Evolutionary conservation across 257 asterid species (phyloP).

Genomic region (Pogostemon cablin): DNA sequence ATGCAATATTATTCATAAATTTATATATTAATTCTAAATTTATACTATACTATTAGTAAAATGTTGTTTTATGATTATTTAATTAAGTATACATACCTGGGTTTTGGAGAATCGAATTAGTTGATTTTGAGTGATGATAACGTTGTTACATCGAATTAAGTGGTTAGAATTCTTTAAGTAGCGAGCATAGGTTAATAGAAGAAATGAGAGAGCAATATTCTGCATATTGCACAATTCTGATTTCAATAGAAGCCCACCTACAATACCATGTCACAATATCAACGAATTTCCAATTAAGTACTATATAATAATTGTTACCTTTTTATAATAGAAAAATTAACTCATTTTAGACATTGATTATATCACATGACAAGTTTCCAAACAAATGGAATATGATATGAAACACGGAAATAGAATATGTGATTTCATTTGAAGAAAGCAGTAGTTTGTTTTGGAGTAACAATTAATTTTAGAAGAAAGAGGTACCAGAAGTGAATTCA

Average conservation of each 20-base stretch:
- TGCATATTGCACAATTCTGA: slow-evolving; percentile 44
- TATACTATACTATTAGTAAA: too few species aligned
- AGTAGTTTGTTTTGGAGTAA: too few species aligned
- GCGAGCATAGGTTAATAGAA: slow-evolving; percentile 43
- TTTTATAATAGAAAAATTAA: too few species aligned
- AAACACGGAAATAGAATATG: too few species aligned
- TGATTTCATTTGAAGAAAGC: too few species aligned
- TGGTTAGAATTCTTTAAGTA: slow-evolving; percentile 33
- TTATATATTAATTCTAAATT: too few species aligned
- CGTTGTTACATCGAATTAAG: slow-evolving; percentile 33
- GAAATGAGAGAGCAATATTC: slow-evolving; percentile 39
- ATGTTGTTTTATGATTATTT: not conserved
- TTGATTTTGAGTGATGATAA: slow-evolving; percentile 19
- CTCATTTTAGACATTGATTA: too few species aligned
- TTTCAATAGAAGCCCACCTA: slow-evolving; percentile 36
- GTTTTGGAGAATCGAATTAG: slow-evolving; percentile 38
- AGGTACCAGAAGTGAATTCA: slow-evolving; percentile 38
- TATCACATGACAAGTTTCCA: too few species aligned
- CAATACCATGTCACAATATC: not conserved
- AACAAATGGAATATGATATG: too few species aligned
- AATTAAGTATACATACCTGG: slow-evolving; percentile 38
- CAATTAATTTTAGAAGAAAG: not conserved
- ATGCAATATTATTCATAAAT: too few species aligned
- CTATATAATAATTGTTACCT: too few species aligned
- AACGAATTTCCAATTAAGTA: too few species aligned